Base-by-base conservation (phyloP, 371 early-diverging fungal genomes). In the Apophysomyces variabilis region DNA sequence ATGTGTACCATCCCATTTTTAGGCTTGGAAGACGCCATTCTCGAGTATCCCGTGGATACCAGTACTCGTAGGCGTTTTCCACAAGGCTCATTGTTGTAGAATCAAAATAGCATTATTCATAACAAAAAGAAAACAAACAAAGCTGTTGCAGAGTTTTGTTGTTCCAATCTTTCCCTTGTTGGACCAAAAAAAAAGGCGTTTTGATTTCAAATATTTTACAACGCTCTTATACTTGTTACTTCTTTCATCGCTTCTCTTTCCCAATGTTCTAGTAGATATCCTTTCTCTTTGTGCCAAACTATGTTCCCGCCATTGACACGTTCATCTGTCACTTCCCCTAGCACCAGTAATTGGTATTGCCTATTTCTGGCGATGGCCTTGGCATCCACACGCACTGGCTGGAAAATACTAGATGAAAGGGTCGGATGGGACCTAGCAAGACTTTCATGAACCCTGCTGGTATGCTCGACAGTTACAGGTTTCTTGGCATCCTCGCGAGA, bases 11-110 rank as follows among this genome's bases (percentile, higher is more conserved):
- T 8, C 7, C 56, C 8, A 18, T 37, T 41, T 2, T 2, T 68
- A 88, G 87, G 86, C 14, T 57, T 82, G 67, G 89, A 89, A 65
- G 74, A 79, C 59, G 78, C 75, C 16, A 76, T 89, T 13, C 69
- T 86, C 45, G 85, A 87, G 64, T 89, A 84, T 61, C 69, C 75
- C 38, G 76, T 89, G 37, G 87, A 89, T 60, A 87, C 87, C 1
- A 66, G 77, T 13, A 76, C 78, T 12, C 76, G 89, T 36, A 78
- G 89, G 54, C 77, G 87, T 63, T 89, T 89, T 69, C 80, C 87
- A 50, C 61, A 72, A 35, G 88, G 85, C 5, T 73, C 81, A 46
- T 60, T 86, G 36, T 69, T 86, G 18, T 87, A 72, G 21, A 50
- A 18, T 5, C 32, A 26, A 26, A 26, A 26, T 26, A 26, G 3